A percentile compares a stretch with the other conserved stretches of the same genome.
Conservation (phyloP, 805 yeast genomes). For the Novakomyces olei region DNA sequence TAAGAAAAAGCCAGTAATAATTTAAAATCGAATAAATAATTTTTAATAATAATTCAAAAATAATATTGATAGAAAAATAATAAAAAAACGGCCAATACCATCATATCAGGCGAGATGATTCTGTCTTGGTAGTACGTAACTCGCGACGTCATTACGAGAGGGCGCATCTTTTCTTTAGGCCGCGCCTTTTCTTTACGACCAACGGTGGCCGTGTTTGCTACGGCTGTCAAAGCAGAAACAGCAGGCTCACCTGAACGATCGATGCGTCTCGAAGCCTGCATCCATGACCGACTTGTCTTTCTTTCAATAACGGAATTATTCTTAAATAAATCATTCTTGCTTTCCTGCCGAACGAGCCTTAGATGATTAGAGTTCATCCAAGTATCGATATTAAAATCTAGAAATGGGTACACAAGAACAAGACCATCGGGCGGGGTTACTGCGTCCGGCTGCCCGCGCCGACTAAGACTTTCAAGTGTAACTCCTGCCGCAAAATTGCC, state of each 20-base stretch:
- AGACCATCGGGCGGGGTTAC: slow-evolving; percentile 11
- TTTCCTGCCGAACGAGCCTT: slow-evolving; percentile 11
- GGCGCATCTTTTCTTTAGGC: neutral
- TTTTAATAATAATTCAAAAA: too few relatives aligned
- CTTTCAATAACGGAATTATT: slow-evolving; percentile 3
- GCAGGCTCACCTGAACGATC: slow-evolving; percentile 5
- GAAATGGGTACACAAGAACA: slow-evolving; percentile 13
- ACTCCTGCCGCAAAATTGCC: slow-evolving; percentile 13
- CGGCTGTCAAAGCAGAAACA: too few relatives aligned
- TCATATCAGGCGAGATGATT: slow-evolving; percentile 13
- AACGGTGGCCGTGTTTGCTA: too few relatives aligned
- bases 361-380: slow-evolving; percentile 13
- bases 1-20: too few relatives aligned
- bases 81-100: too few relatives aligned
- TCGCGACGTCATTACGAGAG: slow-evolving; percentile 14
- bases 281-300: too few relatives aligned
- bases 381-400: slow-evolving; percentile 13
- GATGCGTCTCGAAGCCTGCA: slow-evolving; percentile 1
- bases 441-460: slow-evolving; percentile 1
- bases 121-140: slow-evolving; percentile 13
- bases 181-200: slow-evolving; percentile 2
- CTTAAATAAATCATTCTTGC: slow-evolving; percentile 7
- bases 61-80: too few relatives aligned
- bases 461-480: slow-evolving; percentile 9
- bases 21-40: too few relatives aligned